Base-by-base conservation (phyloP, 192 early-diverging fungal genomes). In the Umbelopsis sp. region DNA sequence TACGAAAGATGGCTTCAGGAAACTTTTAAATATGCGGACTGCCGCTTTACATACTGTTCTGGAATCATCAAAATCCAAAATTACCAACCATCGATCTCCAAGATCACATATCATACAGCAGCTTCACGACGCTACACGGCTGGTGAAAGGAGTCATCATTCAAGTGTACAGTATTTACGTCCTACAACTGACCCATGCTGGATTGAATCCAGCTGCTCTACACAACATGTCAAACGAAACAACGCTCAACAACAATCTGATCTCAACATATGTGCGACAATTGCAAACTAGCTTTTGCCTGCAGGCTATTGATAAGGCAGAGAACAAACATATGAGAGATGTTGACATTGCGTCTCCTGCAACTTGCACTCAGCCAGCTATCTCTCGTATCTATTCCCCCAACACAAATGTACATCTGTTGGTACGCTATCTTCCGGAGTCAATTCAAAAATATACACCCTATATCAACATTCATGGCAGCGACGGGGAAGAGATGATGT, bases 351-450 rank as follows among this genome's bases (percentile, higher is more conserved):
- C 22, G 46, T 27, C 64, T 68, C 27, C 72, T 22, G 27, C 52
- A 51, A 20, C 66, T 66, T 23, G 68, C 48, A 61, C 27, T 18
- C 33, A 70, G 41, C 47, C 71, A 16, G 72, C 74, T 15, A 64
- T 84, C 20, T 73, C 82, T 0, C 64, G 80, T 50, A 49, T 88
- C 49, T 88, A 86, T 67, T 84, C 87, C 2, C 81, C 84, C 20
- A 82, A 78, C 18, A 80, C 83, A 11, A 86, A 88, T 61, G 80
- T 84, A 23, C 83, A 88, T 66, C 74, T 88, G 12, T 72, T 88
- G 20, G 74, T 85, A 10, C 81, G 87, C 8, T 83, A 88, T 70
- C 80, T 88, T 0, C 87, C 87, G 13, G 83, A 85, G 47, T 68
- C 78, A 0, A 73, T 88, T 64, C 87, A 85, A 55, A 81, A 81